phyloP scores from a whole-genome alignment of 1,139 yeast genomes.

The Petasospora rhodanensis region DNA sequence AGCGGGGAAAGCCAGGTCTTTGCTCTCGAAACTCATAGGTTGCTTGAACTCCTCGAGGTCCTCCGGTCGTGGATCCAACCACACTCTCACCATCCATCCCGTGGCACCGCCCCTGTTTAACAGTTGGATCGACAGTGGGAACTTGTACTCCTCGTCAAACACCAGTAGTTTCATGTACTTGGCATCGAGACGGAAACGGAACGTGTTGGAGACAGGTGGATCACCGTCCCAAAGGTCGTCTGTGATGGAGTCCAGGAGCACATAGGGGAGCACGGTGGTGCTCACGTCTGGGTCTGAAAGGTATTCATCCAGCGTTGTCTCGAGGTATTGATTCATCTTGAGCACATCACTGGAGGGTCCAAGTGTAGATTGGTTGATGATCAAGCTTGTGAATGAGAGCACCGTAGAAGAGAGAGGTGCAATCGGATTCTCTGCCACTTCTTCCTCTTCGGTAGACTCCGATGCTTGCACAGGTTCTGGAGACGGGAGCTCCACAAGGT shows the following conservation, averaged over 20 bases:
- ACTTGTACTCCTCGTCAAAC: background rate
- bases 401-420: too few species aligned
- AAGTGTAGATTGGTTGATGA: too few species aligned
- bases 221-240: slow-evolving; percentile 1
- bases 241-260: slow-evolving; percentile 3
- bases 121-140: background rate
- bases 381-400: too few species aligned
- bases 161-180: slow-evolving; percentile 1
- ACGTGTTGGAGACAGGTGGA: background rate
- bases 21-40: background rate
- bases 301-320: background rate
- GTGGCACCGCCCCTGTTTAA: background rate
- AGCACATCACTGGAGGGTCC: too few species aligned
- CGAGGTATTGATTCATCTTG: background rate
- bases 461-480: too few species aligned
- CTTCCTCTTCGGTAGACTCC: too few species aligned
- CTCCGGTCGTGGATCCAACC: background rate
- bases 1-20: background rate
- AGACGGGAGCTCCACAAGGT: too few species aligned
- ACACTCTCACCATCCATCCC: slow-evolving; percentile 1
- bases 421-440: too few species aligned
- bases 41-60: too few species aligned
- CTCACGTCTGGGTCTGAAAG: background rate
- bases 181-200: slow-evolving; percentile 2
- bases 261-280: slow-evolving; percentile 4